Conservation (phyloP, 2,329 filamentous ascomycete species). For the Sclerotinia nivalis region DNA sequence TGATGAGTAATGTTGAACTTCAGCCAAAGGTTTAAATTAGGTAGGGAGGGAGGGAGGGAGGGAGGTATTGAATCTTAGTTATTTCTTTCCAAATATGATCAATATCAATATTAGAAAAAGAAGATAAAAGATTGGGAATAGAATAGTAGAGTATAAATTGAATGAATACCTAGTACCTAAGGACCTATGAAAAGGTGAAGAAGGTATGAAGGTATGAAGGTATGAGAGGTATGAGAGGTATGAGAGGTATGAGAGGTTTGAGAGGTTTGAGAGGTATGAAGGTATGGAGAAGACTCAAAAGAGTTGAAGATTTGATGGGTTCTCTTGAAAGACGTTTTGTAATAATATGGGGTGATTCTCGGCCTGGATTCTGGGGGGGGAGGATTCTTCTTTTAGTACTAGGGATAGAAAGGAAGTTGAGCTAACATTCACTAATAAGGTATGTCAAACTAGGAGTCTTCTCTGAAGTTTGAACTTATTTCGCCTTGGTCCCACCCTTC, state of each 20-base stretch:
- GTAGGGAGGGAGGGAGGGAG: neutral
- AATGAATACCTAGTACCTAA: too few relatives aligned
- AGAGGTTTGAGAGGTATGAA: neutral
- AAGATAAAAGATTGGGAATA: too few relatives aligned
- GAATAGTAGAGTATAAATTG: too few relatives aligned
- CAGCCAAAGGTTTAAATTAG: neutral
- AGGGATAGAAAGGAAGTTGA: too few relatives aligned
- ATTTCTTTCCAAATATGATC: too few relatives aligned
- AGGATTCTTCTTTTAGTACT: neutral
- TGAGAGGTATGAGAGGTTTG: too few relatives aligned
- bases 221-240: neutral
- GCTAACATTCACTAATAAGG: too few relatives aligned
- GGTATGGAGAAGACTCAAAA: too few relatives aligned
- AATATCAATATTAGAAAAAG: too few relatives aligned
- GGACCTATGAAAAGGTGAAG: neutral
- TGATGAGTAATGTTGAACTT: conserved; percentile 12
- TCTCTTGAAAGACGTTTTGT: neutral
- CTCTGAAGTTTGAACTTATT: too few relatives aligned
- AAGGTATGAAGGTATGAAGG: neutral
- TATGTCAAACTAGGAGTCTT: too few relatives aligned
- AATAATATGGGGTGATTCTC: conserved; percentile 13
- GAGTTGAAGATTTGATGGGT: too few relatives aligned
- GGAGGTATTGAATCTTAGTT: neutral
- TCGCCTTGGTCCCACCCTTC: neutral
- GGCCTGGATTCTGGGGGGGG: neutral